Base-by-base conservation (phyloP, 2,329 filamentous ascomycete species). In the Blastomyces percursus region DNA sequence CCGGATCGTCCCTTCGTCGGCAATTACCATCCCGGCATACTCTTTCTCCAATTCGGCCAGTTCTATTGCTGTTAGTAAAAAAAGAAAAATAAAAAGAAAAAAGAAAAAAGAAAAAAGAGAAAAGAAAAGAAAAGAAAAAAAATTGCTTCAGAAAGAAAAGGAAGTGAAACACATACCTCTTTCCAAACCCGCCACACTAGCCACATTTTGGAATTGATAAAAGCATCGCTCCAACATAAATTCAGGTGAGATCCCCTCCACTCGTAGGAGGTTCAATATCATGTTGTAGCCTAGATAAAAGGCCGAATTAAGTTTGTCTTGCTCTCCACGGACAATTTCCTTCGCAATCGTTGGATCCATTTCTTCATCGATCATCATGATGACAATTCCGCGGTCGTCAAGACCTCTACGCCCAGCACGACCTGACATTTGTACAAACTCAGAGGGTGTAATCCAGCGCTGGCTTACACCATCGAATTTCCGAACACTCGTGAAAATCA, bases 221-320 rank as follows among this genome's bases (percentile, higher is more conserved):
- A 99, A 99, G 72, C 94, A 99, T 68, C 89, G 85, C 78, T 97
- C 92, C n/a, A 99, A 81, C 94, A 99, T 99, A 72, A 90, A 97
- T 70, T 99, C 93, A 1, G 95, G 94, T 9, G 92, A 97, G 59
- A 99, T 96, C n/a, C 91, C 93, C 74, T 99, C 94, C n/a, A 99
- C 93, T 76, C 94, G 85, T 75, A 97, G 87, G 65, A 99, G 78
- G 72, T 99, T 99, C 63, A 99, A 81, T 71, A 99, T 90, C 94
- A 99, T 99, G 79, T 99, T 99, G 81, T 99, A 99, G 40, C 94
- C 92, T 19, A 99, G 83, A 73, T 99, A 90, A 77, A 99, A 99
- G 1, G 94, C 94, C 3, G 94, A 97, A 77, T 97, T 97, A 38
- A 99, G 86, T 68, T 92, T 91, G 75, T 99, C 95, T 75, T 99